Percentiles rank a stretch among this genome's conserved stretches.
Evolutionary conservation across 176 grass and related monocot species (phyloP).

Genomic region (Chrysopogon serrulatus): DNA sequence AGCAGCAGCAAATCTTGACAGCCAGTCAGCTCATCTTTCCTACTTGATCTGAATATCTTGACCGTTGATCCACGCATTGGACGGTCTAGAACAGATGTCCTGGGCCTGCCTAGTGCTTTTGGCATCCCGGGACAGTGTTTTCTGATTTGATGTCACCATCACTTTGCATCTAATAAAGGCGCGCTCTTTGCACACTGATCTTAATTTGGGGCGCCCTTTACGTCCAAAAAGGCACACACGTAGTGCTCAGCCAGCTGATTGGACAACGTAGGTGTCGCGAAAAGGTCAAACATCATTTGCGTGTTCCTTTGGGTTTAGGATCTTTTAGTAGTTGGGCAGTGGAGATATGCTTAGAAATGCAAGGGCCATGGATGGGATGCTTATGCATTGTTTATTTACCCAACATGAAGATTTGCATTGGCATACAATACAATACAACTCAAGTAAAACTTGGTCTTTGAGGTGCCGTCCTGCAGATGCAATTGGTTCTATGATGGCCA

Average conservation of each 20-base stretch:
- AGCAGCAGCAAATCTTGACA: neutral
- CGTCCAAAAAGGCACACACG: neutral
- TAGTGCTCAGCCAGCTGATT: neutral
- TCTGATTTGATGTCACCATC: neutral
- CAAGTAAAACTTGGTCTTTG: neutral
- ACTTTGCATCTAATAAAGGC: conserved; percentile 31
- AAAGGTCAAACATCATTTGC: conserved; percentile 33
- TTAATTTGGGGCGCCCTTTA: neutral
- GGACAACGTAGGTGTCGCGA: neutral
- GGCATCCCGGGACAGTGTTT: neutral
- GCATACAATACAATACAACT: neutral
- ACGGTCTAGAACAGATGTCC: neutral
- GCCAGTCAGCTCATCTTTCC: neutral
- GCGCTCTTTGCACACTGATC: conserved; percentile 16
- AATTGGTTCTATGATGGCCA: neutral
- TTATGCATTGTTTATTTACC: neutral
- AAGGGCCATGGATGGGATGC: neutral
- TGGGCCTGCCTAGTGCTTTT: neutral
- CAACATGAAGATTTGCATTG: neutral
- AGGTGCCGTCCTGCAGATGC: neutral
- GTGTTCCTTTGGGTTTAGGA: conserved; percentile 27
- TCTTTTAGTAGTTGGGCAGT: conserved; percentile 4
- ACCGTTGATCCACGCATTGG: neutral
- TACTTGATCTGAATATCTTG: neutral
- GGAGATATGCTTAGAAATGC: neutral